Evolutionary conservation across 371 early-diverging fungal species (phyloP).

Genomic region (Apophysomyces sp.): DNA sequence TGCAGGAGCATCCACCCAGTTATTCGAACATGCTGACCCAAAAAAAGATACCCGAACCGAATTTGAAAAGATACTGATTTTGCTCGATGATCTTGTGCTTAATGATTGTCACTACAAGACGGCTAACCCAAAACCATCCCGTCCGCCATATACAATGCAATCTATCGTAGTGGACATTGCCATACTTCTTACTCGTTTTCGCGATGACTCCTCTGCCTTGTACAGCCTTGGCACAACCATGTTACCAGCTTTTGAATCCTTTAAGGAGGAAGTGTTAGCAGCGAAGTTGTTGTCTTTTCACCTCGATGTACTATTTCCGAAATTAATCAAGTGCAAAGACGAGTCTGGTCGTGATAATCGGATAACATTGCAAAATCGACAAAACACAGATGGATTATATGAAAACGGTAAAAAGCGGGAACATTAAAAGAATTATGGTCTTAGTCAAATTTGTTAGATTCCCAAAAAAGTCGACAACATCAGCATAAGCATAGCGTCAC

Average conservation of each 20-base stretch:
- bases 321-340: conserved; percentile 28
- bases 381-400: not conserved
- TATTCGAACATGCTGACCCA: not conserved
- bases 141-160: conserved; percentile 57
- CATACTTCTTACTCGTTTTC: conserved; percentile 27
- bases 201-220: conserved; percentile 27
- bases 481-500: conserved; percentile 11
- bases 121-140: conserved; percentile 52
- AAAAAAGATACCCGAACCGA: conserved; percentile 20
- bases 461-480: not conserved
- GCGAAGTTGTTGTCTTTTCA: conserved; percentile 35
- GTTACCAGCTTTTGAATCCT: conserved; percentile 46
- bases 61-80: conserved; percentile 37
- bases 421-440: not conserved
- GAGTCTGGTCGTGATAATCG: not conserved
- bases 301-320: conserved; percentile 41
- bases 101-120: conserved; percentile 59
- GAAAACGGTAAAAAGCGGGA: not conserved
- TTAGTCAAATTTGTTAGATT: not conserved
- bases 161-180: conserved; percentile 55
- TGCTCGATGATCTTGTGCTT: conserved; percentile 49
- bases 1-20: not conserved
- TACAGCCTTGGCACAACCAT: conserved; percentile 34
- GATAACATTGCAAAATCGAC: not conserved
- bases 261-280: conserved; percentile 30